These are phyloP conservation scores for Pisolithus tinctorius DNA, from an alignment of 768 basidiomycete genomes.

Conservation along the genomic window DNA sequence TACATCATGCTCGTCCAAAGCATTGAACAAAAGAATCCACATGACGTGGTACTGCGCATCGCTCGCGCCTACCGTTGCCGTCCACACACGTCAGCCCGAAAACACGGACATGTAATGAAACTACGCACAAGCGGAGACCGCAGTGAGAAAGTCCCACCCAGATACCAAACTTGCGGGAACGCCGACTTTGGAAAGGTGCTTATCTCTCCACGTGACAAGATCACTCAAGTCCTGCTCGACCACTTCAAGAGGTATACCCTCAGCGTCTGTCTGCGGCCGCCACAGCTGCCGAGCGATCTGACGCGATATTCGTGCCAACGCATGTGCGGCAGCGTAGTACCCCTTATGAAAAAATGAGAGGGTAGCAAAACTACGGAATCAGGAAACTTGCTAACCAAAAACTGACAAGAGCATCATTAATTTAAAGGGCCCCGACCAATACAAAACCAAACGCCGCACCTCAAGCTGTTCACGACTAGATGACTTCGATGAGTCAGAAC, in stretches of 20 bases:
- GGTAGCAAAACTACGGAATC: background rate
- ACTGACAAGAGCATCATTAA: conserved; percentile 32
- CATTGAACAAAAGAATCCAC: conserved; percentile 81
- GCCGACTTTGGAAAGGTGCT: conserved; percentile 71
- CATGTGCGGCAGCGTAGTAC: conserved; percentile 78
- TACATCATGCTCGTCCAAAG: conserved; percentile 80
- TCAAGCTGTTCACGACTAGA: conserved; percentile 77
- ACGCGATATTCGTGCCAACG: conserved; percentile 76
- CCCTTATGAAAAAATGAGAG: conserved; percentile 40
- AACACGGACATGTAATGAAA: background rate
- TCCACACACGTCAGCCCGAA: background rate
- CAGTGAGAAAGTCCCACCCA: conserved; percentile 85
- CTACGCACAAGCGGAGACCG: conserved; percentile 54
- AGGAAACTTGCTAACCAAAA: conserved; percentile 48
- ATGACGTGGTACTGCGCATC: conserved; percentile 89
- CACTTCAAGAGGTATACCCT: conserved; percentile 70
- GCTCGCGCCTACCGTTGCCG: conserved; percentile 49
- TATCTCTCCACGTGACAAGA: conserved; percentile 67
- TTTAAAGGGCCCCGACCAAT: conserved; percentile 2
- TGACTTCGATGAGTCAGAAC: conserved; percentile 42
- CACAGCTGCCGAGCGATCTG: conserved; percentile 78
- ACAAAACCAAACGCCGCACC: conserved; percentile 33
- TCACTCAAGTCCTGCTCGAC: conserved; percentile 49
- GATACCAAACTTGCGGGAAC: conserved; percentile 80
- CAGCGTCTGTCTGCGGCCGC: conserved; percentile 67